These are phyloP conservation scores for Lotus japonicus DNA, from an alignment of 306 rosid genomes.

Conservation along the genomic window DNA sequence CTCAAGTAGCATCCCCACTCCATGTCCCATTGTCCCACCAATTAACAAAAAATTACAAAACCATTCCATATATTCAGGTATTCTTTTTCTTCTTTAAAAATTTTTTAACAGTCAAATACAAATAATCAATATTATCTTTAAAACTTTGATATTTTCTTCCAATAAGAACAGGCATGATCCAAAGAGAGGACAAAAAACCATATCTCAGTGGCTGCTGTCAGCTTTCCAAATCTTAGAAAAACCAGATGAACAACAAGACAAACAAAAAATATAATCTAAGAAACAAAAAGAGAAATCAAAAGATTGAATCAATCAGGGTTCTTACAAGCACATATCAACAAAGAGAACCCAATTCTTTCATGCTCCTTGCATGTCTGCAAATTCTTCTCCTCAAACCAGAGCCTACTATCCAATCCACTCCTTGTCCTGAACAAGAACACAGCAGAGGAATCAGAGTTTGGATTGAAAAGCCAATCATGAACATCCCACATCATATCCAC, in stretches of 20 bases:
- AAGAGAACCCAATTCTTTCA: constrained; percentile 48
- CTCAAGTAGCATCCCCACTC: neutral
- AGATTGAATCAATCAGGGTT: constrained; percentile 34
- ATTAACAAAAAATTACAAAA: neutral
- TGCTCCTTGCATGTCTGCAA: constrained; percentile 30
- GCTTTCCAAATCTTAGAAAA: neutral
- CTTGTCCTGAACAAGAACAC: constrained; percentile 86
- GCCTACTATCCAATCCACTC: constrained; percentile 67
- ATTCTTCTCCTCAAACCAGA: constrained; percentile 82
- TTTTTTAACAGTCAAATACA: neutral
- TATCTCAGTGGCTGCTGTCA: neutral
- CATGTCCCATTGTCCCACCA: neutral
- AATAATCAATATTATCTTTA: neutral
- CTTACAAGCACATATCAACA: constrained; percentile 68
- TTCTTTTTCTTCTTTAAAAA: neutral
- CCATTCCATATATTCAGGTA: neutral
- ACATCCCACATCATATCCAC: constrained; percentile 98
- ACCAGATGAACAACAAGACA: neutral
- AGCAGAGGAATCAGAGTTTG: constrained; percentile 31
- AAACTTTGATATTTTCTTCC: neutral
- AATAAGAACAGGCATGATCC: neutral
- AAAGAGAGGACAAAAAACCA: neutral
- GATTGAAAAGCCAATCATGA: constrained; percentile 78
- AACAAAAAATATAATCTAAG: neutral
- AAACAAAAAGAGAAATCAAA: neutral